Base-by-base conservation (phyloP, 495 filamentous ascomycete genomes). In the Monascus purpureus region DNA sequence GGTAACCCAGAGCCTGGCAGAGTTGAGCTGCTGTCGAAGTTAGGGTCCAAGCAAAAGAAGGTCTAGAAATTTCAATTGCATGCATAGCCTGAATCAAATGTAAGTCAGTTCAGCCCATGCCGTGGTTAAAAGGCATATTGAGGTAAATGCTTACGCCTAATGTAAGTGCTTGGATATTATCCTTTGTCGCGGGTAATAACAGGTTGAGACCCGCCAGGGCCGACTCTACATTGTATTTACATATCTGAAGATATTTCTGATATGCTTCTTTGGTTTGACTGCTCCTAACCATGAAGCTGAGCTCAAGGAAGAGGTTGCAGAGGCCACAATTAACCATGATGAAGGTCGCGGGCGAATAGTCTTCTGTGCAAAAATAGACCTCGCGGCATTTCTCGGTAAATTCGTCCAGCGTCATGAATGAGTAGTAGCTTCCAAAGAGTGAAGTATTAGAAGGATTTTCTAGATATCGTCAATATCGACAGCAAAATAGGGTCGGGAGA, bases 1-100 rank as follows among this genome's bases (percentile, higher is more conserved):
- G 75, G 36, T 73, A 77, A 8, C 76, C 77, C 0, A 79, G 60
- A 0, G 60, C 72, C 37, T 77, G 71, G 45, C 73, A 78, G 31
- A 80, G 57, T 6, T 63, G 60, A 8, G 64, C 63, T 1, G 75
- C 75, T 1, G 55, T 61, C 1, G 67, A 64, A n/a, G 61, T 67
- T 16, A 81, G 47, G 2, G 69, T 63, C 65, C 74, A 72, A n/a
- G 68, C 70, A 5, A 79, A 53, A 0, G 74, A 73, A 1, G 73
- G 73, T 23, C 75, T 73, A 6, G 70, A 73, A 7, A 70, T 63
- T 29, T 81, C 73, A 19, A 79, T 63, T 11, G 71, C 68, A 42
- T 75, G 73, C 23, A 58, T 46, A 28, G 64, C 53, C 64, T 65
- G 11, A 12, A 6, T 28, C 22, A 25, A 25, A 13, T 27, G 13